These are phyloP conservation scores for Ogataea methylovora DNA, from an alignment of 805 yeast species.

Conservation along the genomic window DNA sequence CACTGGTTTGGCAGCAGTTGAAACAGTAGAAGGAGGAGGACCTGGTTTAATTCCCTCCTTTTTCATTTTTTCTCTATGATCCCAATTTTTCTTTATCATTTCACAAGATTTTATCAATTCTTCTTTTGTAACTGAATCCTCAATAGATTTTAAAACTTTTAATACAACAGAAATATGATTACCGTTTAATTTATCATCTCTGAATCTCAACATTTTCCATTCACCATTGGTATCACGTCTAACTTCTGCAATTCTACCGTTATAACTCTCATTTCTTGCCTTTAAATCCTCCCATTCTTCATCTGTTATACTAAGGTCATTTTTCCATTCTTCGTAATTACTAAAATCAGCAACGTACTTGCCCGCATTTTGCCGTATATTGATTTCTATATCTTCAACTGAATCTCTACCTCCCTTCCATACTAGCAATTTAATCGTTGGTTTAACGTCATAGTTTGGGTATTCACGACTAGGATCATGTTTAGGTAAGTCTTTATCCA, in stretches of 20 bases:
- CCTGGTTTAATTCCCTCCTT: constrained; percentile 12
- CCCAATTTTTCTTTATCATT: constrained; percentile 55
- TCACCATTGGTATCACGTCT: constrained; percentile 50
- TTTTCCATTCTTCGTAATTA: constrained; percentile 57
- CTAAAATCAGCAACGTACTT: constrained; percentile 10
- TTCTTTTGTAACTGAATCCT: constrained; percentile 76
- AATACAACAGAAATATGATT: constrained; percentile 77
- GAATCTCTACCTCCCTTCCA: constrained; percentile 60
- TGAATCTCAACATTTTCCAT: constrained; percentile 82
- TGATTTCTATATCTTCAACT: constrained; percentile 25
- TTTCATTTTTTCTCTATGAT: constrained; percentile 38
- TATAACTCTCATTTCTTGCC: constrained; percentile 66
- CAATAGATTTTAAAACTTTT: constrained; percentile 76
- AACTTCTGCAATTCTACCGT: constrained; percentile 86
- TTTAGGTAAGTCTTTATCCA: constrained; percentile 58
- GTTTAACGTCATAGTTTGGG: constrained; percentile 74
- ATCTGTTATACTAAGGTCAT: constrained; percentile 52
- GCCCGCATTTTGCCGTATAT: constrained; percentile 23
- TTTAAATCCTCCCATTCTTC: constrained; percentile 80
- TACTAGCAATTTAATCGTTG: constrained; percentile 56
- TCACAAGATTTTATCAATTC: constrained; percentile 58
- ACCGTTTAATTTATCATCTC: constrained; percentile 89
- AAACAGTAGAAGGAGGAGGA: constrained; percentile 6
- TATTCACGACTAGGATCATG: constrained; percentile 67
- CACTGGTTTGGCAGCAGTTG: constrained; percentile 12